Evolutionary conservation across 2,329 filamentous ascomycete species (phyloP), one percentile per base, ranked within the genome.

Genomic region (Exophiala viscosa): DNA sequence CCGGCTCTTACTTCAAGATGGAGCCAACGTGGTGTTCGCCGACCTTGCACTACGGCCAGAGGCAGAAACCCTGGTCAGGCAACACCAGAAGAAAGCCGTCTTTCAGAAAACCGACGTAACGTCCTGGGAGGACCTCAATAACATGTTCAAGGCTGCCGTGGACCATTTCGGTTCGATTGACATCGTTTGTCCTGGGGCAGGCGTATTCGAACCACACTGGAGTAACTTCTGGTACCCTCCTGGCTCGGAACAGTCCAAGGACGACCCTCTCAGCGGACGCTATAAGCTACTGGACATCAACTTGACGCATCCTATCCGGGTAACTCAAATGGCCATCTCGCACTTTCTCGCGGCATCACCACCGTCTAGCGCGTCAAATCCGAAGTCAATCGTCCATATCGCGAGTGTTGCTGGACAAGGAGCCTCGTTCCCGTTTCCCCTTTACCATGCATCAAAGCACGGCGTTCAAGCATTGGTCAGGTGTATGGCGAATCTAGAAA

Each of bases 191-290:
- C 73, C 73, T 2, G 73, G 73, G 8, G 74, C 74, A 41, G 74
- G 74, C 6, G 63, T 76, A 39, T 60, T 58, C 42, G 59, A 61
- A 41, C 54, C 78, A 70, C 65, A 69, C 40, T 78, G 70, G 66
- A 74, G 69, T 23, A 76, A 73, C 54, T 79, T 79, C 65, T 79
- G 76, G 76, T 63, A 69, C 35, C 73, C 76, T 4, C 76, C 76
- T 1, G 73, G 73, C 8, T 65, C 68, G 3, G 52, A 66, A 0
- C 63, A 66, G 20, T 78, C 75, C 31, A 66, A 64, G 38, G 76
- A 79, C 57, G 59, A 67, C 7, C 65, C 60, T 0, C 54, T 65
- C 33, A 66, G 70, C 3, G 71, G 70, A 18, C 67, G 73, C 49
- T 78, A 78, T 58, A 69, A 70, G 23, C 38, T 68, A 44, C 44